Conservation (phyloP, 2,329 filamentous ascomycete genomes). For the Apiospora malaysiana region DNA sequence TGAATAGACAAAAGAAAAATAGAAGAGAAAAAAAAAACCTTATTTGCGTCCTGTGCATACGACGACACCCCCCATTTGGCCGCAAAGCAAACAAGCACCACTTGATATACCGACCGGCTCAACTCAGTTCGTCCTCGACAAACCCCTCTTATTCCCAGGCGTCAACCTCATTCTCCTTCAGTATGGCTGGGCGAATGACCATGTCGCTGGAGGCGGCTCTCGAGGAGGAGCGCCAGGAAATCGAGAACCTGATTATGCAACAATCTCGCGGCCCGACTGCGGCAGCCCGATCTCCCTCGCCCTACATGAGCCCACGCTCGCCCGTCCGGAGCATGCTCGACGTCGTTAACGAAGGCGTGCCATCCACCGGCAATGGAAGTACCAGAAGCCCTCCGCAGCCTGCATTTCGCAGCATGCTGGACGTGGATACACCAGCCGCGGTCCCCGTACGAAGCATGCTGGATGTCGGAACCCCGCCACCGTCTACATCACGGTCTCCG, state of each 20-base stretch:
- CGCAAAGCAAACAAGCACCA: background rate
- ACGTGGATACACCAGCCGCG: slow-evolving; percentile 54
- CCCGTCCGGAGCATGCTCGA: slow-evolving; percentile 74
- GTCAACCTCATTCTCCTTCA: slow-evolving; percentile 24
- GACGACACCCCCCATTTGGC: background rate
- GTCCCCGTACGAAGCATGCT: slow-evolving; percentile 59
- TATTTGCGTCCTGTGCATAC: background rate
- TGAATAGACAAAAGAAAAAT: background rate
- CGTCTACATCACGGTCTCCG: slow-evolving; percentile 27
- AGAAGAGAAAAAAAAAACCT: background rate
- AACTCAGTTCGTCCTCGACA: background rate
- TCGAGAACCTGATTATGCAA: slow-evolving; percentile 40
- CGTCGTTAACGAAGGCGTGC: slow-evolving; percentile 52
- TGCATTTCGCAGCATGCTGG: slow-evolving; percentile 70
- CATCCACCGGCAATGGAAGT: slow-evolving; percentile 30
- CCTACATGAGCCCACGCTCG: slow-evolving; percentile 64
- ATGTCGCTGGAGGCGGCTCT: slow-evolving; percentile 43
- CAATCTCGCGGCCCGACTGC: slow-evolving; percentile 32
- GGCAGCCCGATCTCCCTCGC: slow-evolving; percentile 54
- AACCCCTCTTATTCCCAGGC: background rate
- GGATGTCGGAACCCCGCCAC: slow-evolving; percentile 49
- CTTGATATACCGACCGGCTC: background rate
- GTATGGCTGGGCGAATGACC: slow-evolving; percentile 36
- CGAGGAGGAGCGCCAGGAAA: slow-evolving; percentile 41
- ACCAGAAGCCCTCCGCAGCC: slow-evolving; percentile 51